phyloP scores from a whole-genome alignment of 108 stramenopile species.

The Nitzschia sp. region DNA sequence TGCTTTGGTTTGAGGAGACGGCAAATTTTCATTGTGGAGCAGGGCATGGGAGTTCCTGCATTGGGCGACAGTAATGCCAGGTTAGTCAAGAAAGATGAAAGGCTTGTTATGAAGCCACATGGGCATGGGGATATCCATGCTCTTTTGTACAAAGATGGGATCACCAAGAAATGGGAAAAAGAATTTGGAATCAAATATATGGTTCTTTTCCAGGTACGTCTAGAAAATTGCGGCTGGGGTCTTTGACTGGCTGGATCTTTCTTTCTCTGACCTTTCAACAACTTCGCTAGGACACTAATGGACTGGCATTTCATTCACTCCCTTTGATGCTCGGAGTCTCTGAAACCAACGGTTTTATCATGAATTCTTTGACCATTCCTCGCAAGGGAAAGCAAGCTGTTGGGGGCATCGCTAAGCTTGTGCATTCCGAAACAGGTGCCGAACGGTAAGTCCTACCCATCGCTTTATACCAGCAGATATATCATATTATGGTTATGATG shows the following conservation, averaged over 20 bases:
- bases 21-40: slow-evolving; percentile 95
- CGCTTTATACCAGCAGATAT: neutral
- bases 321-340: slow-evolving; percentile 94
- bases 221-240: too few relatives aligned
- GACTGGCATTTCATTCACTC: slow-evolving; percentile 91
- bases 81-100: slow-evolving; percentile 75
- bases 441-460: slow-evolving; percentile 31
- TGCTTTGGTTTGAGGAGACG: slow-evolving; percentile 89
- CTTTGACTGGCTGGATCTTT: too few relatives aligned
- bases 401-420: slow-evolving; percentile 94
- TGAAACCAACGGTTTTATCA: slow-evolving; percentile 73
- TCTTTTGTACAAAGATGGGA: slow-evolving; percentile 84
- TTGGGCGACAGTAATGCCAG: slow-evolving; percentile 88
- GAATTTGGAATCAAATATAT: slow-evolving; percentile 83
- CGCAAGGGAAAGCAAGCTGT: slow-evolving; percentile 97
- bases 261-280: too few relatives aligned
- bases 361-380: slow-evolving; percentile 97
- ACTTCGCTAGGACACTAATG: slow-evolving; percentile 94
- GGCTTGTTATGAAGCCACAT: slow-evolving; percentile 96
- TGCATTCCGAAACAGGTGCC: slow-evolving; percentile 44
- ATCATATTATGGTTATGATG: slow-evolving; percentile 15
- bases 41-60: slow-evolving; percentile 95
- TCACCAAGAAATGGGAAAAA: slow-evolving; percentile 76
- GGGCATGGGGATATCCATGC: slow-evolving; percentile 99
- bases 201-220: slow-evolving; percentile 88